Conservation (phyloP, 441 rosid genomes). For the Corymbia citriodora region DNA sequence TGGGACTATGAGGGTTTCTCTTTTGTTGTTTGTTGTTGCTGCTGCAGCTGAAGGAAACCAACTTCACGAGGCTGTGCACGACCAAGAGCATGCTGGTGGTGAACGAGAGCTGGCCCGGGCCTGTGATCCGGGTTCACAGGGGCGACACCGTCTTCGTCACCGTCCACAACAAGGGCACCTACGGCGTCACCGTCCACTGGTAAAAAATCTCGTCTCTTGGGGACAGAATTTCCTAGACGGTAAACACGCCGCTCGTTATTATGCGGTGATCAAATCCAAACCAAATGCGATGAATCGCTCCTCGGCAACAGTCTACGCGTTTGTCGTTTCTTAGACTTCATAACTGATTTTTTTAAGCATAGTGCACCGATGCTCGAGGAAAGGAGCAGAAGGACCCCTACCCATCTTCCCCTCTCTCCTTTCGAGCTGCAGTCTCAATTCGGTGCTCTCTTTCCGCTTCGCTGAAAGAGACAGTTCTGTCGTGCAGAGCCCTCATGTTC, state of each 20-base stretch:
- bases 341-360: not conserved
- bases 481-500: not conserved
- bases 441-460: not conserved
- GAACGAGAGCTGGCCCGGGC: not conserved
- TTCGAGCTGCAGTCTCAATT: not conserved
- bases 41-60: conserved; percentile 6
- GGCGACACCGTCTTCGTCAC: not conserved
- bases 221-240: not conserved
- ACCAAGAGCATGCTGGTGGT: conserved; percentile 4
- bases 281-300: not conserved
- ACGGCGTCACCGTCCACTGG: conserved; percentile 3
- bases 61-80: conserved; percentile 1
- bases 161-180: not conserved
- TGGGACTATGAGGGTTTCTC: not conserved
- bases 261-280: not conserved
- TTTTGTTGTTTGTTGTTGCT: not conserved
- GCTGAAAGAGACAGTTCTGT: not conserved
- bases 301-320: not conserved
- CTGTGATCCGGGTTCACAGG: not conserved
- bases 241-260: not conserved
- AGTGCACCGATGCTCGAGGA: not conserved
- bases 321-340: not conserved
- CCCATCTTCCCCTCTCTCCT: not conserved
- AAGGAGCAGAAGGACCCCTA: not conserved
- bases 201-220: not conserved